Evolutionary conservation across 306 rosid genomes (phyloP), one percentile per base, ranked within the genome.

Genomic region (Neltuma alba): DNA sequence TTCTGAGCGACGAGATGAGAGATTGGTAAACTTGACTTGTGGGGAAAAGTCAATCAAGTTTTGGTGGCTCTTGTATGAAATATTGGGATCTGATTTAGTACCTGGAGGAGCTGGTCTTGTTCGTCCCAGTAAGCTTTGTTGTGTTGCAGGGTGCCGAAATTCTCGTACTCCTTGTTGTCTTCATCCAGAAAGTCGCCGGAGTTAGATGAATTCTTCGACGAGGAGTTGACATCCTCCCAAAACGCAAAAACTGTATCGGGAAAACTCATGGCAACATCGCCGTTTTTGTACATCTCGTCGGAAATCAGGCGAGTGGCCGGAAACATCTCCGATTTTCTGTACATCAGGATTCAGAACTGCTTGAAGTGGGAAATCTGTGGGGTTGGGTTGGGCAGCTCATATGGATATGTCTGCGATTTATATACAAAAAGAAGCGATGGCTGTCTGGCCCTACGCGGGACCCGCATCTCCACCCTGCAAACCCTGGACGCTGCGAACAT

Each of bases 51-150:
- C 5, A 0, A 20, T 57, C 9, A 25, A 61, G 28, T 41, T 34
- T 8, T 37, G 13, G 20, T 9, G 1, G 9, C 8, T 61, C 31
- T 9, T 30, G n/a, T 4, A 8, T 62, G 20, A 30, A 13, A 61
- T 21, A 21, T 25, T 57, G 5, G n/a, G 14, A 30, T 31, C n/a
- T 20, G 21, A 54, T n/a, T 2, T 21, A 34, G 15, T 80, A 92
- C 98, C 92, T 85, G 86, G 31, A 94, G 91, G 76, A 85, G 84
- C 16, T 84, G 83, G 1, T 83, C 75, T 64, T 94, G 96, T 77
- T 89, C 88, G n/a, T 85, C 87, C 98, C 98, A 94, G 63, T 87
- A 94, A 42, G 79, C 79, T 68, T 80, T 85, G 70, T 75, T 81
- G 70, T 81, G 88, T 52, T 91, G 86, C 1, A 48, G 28, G 27